Base-by-base conservation (phyloP, 768 basidiomycete genomes). In the Psilocybe sp. region DNA sequence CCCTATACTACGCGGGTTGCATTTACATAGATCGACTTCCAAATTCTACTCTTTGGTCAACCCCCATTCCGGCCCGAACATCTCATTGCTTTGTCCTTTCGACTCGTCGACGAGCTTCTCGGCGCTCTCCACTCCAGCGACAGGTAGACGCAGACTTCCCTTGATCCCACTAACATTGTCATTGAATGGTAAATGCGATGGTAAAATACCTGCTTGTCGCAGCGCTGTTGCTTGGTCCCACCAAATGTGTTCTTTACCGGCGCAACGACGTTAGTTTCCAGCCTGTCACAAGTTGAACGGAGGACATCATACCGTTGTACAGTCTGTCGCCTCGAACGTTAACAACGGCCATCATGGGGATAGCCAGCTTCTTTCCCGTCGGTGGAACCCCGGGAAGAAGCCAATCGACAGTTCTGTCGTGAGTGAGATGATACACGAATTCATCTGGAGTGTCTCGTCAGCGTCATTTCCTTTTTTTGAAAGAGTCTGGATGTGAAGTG, bases 321-420 rank as follows among this genome's bases (percentile, higher is more conserved):
- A 72, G 53, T 20, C 72, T 61, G 46, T 72, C 70, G 9, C 70
- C 70, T 16, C 69, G 70, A 44, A 83, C 67, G 52, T 76, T 79
- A 34, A 83, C 76, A n/a, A 83, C 74, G 10, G 75, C 77, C 18
- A 79, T 64, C 73, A 80, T 77, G 2, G 81, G 80, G 43, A 83
- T 70, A 1, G 67, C 50, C 9, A 83, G 52, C 38, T 72, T 72
- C 57, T 71, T 76, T 12, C 74, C 74, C 1, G 76, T 80, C 0
- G 79, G 72, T 3, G 79, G 79, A 16, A 83, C 72, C 1, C 77
- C 75, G 4, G 81, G 80, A 15, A 81, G 70, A 12, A 79, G 63
- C 72, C 74, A 78, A 54, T 77, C 75, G 37, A 78, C 63, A 32
- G 58, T 60, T 15, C 64, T 67, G 54, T 75, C 71, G 45, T 79